Percentiles rank a stretch among this genome's conserved stretches.
Evolutionary conservation across 2,329 filamentous ascomycete species (phyloP).

Genomic region (Xylariaceae sp.): DNA sequence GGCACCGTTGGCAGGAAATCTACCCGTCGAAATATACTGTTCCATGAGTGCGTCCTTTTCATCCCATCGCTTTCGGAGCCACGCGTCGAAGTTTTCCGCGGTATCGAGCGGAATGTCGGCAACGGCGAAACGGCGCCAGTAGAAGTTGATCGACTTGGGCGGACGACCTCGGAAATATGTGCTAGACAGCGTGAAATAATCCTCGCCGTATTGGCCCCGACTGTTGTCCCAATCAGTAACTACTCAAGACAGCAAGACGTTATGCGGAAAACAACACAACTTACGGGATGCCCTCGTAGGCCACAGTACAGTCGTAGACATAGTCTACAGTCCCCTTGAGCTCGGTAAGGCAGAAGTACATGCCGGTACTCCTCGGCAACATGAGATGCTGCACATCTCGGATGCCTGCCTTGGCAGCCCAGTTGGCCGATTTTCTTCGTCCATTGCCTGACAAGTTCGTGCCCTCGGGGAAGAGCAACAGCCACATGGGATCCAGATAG

Average conservation of each 20-base stretch:
- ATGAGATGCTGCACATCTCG: conserved; percentile 69
- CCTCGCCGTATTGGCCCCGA: conserved; percentile 78
- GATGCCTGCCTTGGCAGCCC: conserved; percentile 71
- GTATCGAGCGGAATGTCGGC: conserved; percentile 75
- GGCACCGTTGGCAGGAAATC: conserved; percentile 67
- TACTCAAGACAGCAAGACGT: neutral
- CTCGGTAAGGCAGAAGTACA: conserved; percentile 73
- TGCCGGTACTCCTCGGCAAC: conserved; percentile 73
- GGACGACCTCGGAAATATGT: conserved; percentile 85
- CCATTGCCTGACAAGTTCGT: conserved; percentile 73
- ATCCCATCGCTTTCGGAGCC: conserved; percentile 81
- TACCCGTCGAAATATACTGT: conserved; percentile 68
- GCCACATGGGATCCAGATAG: conserved; percentile 78
- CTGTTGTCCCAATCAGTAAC: conserved; percentile 36
- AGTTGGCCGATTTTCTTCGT: conserved; percentile 62
- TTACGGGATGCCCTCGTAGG: conserved; percentile 89
- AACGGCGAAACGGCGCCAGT: conserved; percentile 83
- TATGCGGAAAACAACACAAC: conserved; percentile 35
- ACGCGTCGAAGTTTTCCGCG: conserved; percentile 69
- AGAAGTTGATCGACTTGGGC: conserved; percentile 93
- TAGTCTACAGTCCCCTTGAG: conserved; percentile 70
- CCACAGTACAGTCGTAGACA: conserved; percentile 89
- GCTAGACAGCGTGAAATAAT: conserved; percentile 79
- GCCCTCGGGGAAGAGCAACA: conserved; percentile 81
- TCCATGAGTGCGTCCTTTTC: conserved; percentile 91